A percentile compares a stretch with the other conserved stretches of the same genome.
These are phyloP conservation scores for Nepenthes mirabilis DNA, from an alignment of 148 eudicot genomes.

Conservation along the genomic window DNA sequence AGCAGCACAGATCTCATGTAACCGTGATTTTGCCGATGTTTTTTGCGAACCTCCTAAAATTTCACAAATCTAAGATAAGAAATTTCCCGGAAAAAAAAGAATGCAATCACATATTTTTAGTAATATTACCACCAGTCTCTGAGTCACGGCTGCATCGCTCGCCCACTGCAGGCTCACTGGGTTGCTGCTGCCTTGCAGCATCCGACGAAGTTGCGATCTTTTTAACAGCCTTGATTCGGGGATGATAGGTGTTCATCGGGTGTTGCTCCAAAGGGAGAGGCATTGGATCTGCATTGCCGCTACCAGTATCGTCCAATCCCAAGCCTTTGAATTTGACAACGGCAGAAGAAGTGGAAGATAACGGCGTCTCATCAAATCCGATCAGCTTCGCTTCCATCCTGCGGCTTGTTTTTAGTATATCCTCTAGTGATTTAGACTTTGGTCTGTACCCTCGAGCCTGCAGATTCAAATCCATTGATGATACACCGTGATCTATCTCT, in stretches of 20 bases:
- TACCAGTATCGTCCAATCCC: slow-evolving; percentile 24
- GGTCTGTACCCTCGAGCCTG: slow-evolving; percentile 69
- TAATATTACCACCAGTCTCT: neutral
- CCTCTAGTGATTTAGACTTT: slow-evolving; percentile 54
- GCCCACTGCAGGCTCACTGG: no score
- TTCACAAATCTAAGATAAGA: slow-evolving; percentile 2
- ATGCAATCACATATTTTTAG: neutral
- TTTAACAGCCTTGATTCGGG: no score
- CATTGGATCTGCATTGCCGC: slow-evolving; percentile 9
- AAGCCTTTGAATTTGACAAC: slow-evolving; percentile 12
- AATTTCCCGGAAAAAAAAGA: neutral
- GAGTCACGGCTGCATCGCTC: neutral
- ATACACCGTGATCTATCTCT: no score
- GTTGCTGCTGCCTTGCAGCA: no score
- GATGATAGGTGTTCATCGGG: no score
- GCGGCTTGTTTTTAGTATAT: slow-evolving; percentile 34
- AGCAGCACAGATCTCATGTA: slow-evolving; percentile 58
- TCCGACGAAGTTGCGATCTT: no score
- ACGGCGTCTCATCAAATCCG: slow-evolving; percentile 72
- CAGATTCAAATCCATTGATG: slow-evolving; percentile 6
- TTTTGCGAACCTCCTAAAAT: slow-evolving; percentile 23
- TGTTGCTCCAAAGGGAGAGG: neutral
- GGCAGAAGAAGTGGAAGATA: slow-evolving; percentile 21
- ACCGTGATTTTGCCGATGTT: slow-evolving; percentile 34
- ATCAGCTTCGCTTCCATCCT: slow-evolving; percentile 56